phyloP scores from a whole-genome alignment of 2,329 filamentous ascomycete genomes.

The Trichoderma koningiopsis region DNA sequence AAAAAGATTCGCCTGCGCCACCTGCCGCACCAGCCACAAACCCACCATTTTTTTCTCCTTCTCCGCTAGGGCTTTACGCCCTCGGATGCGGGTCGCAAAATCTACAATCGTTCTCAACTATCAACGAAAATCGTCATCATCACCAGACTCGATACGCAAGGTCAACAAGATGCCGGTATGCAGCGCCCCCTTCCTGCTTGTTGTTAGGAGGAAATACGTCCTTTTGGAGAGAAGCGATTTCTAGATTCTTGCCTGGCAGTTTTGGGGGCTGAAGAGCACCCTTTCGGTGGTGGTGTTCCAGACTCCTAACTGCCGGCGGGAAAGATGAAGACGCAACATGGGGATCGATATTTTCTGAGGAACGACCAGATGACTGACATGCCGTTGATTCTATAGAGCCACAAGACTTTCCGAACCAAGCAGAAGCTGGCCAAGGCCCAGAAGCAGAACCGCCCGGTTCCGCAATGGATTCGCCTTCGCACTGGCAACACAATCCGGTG shows the following conservation, averaged over 20 bases:
- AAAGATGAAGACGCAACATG: not conserved
- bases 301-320: not conserved
- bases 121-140: constrained; percentile 39
- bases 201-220: not conserved
- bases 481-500: constrained; percentile 99
- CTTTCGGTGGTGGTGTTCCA: not conserved
- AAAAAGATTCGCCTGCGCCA: constrained; percentile 11
- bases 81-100: constrained; percentile 41
- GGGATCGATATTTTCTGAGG: not conserved
- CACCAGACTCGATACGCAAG: constrained; percentile 44
- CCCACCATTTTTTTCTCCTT: constrained; percentile 26
- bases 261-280: not conserved
- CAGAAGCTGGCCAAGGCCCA: constrained; percentile 99
- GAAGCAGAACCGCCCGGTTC: constrained; percentile 99
- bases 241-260: constrained; percentile 6
- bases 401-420: constrained; percentile 99
- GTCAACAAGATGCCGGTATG: constrained; percentile 48
- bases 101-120: constrained; percentile 36
- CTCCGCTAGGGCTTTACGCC: constrained; percentile 43
- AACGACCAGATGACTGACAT: constrained; percentile 31
- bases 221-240: not conserved
- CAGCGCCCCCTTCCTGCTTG: constrained; percentile 20
- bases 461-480: constrained; percentile 98
- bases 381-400: constrained; percentile 64
- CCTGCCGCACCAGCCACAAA: constrained; percentile 18